These are phyloP conservation scores for Candida insectalens DNA, from an alignment of 805 yeast genomes.

Conservation along the genomic window DNA sequence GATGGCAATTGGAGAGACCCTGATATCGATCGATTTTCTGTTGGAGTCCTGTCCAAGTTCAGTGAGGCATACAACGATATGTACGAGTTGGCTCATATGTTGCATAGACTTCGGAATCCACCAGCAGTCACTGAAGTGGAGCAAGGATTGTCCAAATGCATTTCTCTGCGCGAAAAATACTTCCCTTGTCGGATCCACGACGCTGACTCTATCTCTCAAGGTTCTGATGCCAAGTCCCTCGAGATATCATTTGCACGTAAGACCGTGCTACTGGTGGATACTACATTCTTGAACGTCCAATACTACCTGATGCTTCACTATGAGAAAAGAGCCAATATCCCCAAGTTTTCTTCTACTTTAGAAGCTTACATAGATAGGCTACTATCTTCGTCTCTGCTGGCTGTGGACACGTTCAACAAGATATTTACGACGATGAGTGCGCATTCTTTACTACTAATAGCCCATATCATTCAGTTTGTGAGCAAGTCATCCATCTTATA, in stretches of 20 bases:
- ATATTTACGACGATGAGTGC: constrained; percentile 1
- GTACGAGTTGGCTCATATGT: constrained; percentile 11
- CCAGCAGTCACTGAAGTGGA: constrained; percentile 18
- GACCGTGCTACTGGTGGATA: constrained; percentile 3
- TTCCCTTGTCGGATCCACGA: neutral
- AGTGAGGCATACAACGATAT: constrained; percentile 9
- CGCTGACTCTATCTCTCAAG: neutral
- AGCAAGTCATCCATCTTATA: constrained; percentile 1
- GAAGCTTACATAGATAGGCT: constrained; percentile 1
- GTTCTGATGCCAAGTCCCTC: neutral
- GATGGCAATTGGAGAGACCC: constrained; percentile 9
- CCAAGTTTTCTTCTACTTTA: constrained; percentile 1
- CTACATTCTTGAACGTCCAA: constrained; percentile 6
- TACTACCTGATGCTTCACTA: constrained; percentile 11
- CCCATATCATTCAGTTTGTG: constrained; percentile 1
- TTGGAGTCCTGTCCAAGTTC: constrained; percentile 12
- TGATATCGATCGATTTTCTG: constrained; percentile 13
- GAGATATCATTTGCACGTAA: constrained; percentile 5
- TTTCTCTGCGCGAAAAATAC: neutral
- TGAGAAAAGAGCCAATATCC: constrained; percentile 6
- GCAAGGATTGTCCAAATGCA: constrained; percentile 4
- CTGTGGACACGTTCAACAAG: neutral
- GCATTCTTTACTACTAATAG: constrained; percentile 2
- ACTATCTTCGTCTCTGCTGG: neutral
- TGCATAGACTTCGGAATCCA: constrained; percentile 11